These are phyloP conservation scores for Lactarius tabidus DNA, from an alignment of 768 basidiomycete genomes.

Conservation along the genomic window DNA sequence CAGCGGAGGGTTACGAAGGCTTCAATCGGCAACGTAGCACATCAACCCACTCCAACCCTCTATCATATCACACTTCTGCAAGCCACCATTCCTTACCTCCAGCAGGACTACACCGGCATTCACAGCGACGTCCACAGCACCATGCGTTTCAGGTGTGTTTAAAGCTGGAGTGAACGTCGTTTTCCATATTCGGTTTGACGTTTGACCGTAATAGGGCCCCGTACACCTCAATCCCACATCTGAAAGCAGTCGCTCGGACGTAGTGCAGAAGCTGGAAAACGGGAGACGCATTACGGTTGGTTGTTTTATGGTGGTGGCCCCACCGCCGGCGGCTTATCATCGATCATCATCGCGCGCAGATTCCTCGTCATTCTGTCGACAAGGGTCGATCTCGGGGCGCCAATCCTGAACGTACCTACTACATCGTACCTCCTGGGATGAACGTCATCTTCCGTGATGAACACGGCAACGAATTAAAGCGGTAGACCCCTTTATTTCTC, in stretches of 20 bases:
- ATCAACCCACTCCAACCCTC: background rate
- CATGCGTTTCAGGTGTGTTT: slow-evolving; percentile 10
- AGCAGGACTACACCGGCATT: background rate
- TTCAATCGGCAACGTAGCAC: slow-evolving; percentile 9
- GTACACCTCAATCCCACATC: slow-evolving; percentile 2
- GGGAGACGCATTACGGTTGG: slow-evolving; percentile 21
- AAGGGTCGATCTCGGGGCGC: slow-evolving; percentile 1
- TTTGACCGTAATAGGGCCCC: slow-evolving; percentile 6
- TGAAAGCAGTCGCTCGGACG: slow-evolving; percentile 20
- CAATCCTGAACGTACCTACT: slow-evolving; percentile 21
- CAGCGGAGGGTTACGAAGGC: background rate
- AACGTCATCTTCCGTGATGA: slow-evolving; percentile 26
- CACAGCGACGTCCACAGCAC: slow-evolving; percentile 12
- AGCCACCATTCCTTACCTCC: background rate
- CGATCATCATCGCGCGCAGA: slow-evolving; percentile 9
- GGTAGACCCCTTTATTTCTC: slow-evolving; percentile 9
- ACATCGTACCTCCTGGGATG: slow-evolving; percentile 27
- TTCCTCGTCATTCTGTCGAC: slow-evolving; percentile 15
- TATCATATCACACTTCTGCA: background rate
- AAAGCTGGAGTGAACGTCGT: background rate
- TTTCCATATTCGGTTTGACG: slow-evolving; percentile 8
- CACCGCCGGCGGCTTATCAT: background rate
- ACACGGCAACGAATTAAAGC: slow-evolving; percentile 21
- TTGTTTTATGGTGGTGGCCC: background rate
- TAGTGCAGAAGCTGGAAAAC: slow-evolving; percentile 20